Conservation (phyloP, 2,329 filamentous ascomycete species). For the Trichoderma citrinoviride region DNA sequence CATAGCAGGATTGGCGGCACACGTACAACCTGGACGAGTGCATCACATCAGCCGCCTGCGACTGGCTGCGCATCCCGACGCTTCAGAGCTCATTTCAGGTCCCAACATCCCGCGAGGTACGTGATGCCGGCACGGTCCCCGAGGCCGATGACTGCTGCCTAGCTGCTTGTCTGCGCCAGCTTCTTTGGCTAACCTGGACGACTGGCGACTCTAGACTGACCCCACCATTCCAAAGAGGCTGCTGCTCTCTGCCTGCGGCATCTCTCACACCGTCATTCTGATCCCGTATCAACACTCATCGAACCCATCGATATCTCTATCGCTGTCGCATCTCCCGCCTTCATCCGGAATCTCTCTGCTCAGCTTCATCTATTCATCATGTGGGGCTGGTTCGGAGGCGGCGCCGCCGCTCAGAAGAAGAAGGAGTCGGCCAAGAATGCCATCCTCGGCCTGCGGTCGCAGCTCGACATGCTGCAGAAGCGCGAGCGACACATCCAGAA, state of each 20-base stretch:
- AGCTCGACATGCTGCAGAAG: constrained; percentile 98
- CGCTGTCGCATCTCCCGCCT: background rate
- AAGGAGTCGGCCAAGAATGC: constrained; percentile 97
- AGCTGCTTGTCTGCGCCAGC: constrained; percentile 4
- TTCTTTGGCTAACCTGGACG: background rate
- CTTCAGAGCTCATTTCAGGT: background rate
- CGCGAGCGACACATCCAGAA: constrained; percentile 85
- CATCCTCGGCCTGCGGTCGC: constrained; percentile 80
- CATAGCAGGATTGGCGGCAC: constrained; percentile 14
- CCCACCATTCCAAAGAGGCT: constrained; percentile 19
- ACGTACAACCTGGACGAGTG: constrained; percentile 15
- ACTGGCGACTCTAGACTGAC: constrained; percentile 18
- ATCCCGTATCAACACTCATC: background rate
- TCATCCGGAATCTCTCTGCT: background rate
- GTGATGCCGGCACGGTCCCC: background rate
- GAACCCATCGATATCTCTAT: background rate
- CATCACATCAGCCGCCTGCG: constrained; percentile 20
- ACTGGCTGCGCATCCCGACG: constrained; percentile 21
- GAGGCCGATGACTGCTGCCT: constrained; percentile 8
- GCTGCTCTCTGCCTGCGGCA: constrained; percentile 16
- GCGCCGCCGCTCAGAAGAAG: constrained; percentile 73
- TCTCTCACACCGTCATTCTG: constrained; percentile 21
- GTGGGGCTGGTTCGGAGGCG: constrained; percentile 86
- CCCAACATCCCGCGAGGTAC: background rate
- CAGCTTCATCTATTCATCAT: constrained; percentile 40